Base-by-base conservation (phyloP, 306 rosid genomes). In the Sesbania bispinosa region DNA sequence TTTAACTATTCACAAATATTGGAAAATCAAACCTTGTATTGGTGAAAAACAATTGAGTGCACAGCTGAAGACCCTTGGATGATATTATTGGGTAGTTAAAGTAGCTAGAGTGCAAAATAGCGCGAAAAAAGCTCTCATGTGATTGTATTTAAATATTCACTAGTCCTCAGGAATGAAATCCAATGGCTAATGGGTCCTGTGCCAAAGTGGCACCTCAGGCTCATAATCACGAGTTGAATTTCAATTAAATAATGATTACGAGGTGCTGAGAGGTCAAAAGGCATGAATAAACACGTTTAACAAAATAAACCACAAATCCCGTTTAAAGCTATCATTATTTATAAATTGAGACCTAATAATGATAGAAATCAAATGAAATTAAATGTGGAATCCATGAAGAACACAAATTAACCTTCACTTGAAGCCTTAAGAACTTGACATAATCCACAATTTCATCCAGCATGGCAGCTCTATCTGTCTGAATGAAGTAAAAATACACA, bases 381-480 rank as follows among this genome's bases (percentile, higher is more conserved):
- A 62, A 61, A 62, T 10, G 38, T 13, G 13, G 50, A 58, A 73
- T 24, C 14, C 24, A 16, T 0, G 21, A 78, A 45, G 73, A 57
- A 54, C 43, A 59, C 9, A 54, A 36, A 58, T 63, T 63, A 70
- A 89, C 99, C 99, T 94, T 94, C 24, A 94, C 99, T 85, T 94
- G 98, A 74, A 94, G 98, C 83, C 91, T 90, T 68, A 94, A 82
- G 84, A 94, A 94, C 90, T 94, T 94, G 67, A 94, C 98, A 57
- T 94, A 94, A 87, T 94, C 98, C 80, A 90, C 97, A 33, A 94
- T 94, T 81, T 94, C 98, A 77, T 94, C 98, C 9, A 94, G 86
- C 98, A 94, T 94, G 55, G 95, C 98, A 67, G 98, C 98, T 80
- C 96, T 90, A 82, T 94, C 97, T 7, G 96, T 90, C 98, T 94